Conservation (phyloP, 148 eudicot genomes). For the Heliosperma pusillum region DNA sequence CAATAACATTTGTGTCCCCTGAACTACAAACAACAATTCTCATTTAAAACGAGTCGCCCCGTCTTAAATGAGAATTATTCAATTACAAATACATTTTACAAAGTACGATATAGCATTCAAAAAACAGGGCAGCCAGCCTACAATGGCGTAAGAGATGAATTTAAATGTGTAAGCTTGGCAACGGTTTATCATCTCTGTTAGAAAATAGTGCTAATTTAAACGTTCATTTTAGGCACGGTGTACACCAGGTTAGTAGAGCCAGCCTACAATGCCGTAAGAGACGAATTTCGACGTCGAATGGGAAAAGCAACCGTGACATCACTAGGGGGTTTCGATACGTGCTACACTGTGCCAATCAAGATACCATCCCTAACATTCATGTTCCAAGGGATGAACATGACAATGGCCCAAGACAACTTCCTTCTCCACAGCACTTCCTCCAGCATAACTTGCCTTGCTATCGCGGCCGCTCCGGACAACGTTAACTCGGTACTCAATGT, state of each 20-base stretch:
- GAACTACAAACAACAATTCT: too few relatives aligned
- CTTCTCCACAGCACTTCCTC: slow-evolving; percentile 61
- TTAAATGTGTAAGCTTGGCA: too few relatives aligned
- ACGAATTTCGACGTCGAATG: slow-evolving; percentile 58
- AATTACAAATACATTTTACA: too few relatives aligned
- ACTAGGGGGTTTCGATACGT: slow-evolving; percentile 84
- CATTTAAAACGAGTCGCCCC: too few relatives aligned
- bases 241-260: slow-evolving; percentile 50
- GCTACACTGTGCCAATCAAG: slow-evolving; percentile 49
- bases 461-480: slow-evolving; percentile 48
- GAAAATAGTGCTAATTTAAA: too few relatives aligned
- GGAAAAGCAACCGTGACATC: slow-evolving; percentile 47
- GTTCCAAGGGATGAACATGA: slow-evolving; percentile 63
- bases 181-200: too few relatives aligned
- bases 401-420: slow-evolving; percentile 65
- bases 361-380: slow-evolving; percentile 62
- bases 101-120: too few relatives aligned
- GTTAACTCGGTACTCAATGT: slow-evolving; percentile 61
- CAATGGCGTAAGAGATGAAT: too few relatives aligned
- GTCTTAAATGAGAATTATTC: too few relatives aligned
- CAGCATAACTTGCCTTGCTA: slow-evolving; percentile 63
- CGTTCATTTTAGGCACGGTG: slow-evolving; percentile 49
- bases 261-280: slow-evolving; percentile 59
- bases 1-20: too few relatives aligned
- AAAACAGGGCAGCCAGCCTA: too few relatives aligned